Base-by-base conservation (phyloP, 2,329 filamentous ascomycete genomes). In the Apiospora pterosperma region DNA sequence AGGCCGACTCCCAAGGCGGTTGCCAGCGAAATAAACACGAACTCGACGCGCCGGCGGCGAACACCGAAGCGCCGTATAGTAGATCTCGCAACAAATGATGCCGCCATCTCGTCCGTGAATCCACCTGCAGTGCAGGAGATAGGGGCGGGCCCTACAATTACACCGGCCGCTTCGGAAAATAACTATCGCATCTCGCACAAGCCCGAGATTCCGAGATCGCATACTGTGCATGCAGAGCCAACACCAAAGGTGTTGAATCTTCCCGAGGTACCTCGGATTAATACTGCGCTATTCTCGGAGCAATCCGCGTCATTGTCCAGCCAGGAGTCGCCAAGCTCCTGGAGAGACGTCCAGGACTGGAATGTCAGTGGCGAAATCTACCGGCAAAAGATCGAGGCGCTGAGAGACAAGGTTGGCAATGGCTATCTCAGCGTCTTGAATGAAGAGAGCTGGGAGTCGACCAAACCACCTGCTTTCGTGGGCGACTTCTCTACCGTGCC, bases 361-460 rank as follows among this genome's bases (percentile, higher is more conserved):
- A 88, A 88, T 66, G 80, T 87, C 52, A 86, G 87, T 65, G 90
- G 91, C 63, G 92, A 96, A 72, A 81, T 92, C 8, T 98, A 97
- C 77, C 88, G 91, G 64, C 92, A 92, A 75, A 96, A 96, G 77
- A 90, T 98, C 63, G 93, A 97, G 76, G 89, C 91, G 3, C 80
- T 97, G 63, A 90, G 93, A 67, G 90, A 90, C 72, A 92, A 95
- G 72, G 90, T 97, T 69, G 94, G 94, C 36, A 92, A 89, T 71
- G 91, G 89, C 41, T 99, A 97, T 85, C 85, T 99, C 42, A 94
- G 89, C 67, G 92, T 92, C 16, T 82, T 98, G 61, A 91, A 91
- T 66, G 94, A 97, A 72, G 92, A 96, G 75, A 83, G 80, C 48
- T 89, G 87, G 86, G 83, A 88, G 67, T 70, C 79, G 7, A 77